phyloP scores from a whole-genome alignment of 306 rosid genomes.

The Prunus kanzakura region DNA sequence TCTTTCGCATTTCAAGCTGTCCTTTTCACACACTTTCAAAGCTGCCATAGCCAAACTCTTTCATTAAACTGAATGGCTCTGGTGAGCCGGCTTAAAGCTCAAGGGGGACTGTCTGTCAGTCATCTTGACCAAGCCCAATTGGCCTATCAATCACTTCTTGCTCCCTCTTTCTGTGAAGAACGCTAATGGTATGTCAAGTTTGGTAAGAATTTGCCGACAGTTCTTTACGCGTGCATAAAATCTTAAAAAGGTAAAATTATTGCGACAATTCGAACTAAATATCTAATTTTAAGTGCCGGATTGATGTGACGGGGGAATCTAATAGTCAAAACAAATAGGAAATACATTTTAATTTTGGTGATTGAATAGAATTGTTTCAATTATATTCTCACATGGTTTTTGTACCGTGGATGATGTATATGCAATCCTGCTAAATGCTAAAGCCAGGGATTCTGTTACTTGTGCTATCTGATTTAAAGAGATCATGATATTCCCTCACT shows the following conservation, averaged over 20 bases:
- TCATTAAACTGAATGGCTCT: not conserved
- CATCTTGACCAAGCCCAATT: not conserved
- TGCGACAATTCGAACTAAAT: too few species aligned
- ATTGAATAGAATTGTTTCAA: not conserved
- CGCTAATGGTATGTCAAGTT: too few species aligned
- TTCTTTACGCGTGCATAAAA: too few species aligned
- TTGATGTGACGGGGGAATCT: too few species aligned
- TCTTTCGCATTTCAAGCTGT: slow-evolving; percentile 14
- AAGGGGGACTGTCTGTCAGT: not conserved
- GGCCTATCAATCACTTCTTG: not conserved
- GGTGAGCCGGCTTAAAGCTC: not conserved
- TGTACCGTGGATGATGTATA: not conserved
- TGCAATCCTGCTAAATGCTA: not conserved
- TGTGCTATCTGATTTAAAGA: not conserved
- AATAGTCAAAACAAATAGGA: not conserved
- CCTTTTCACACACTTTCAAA: slow-evolving; percentile 13
- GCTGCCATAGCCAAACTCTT: not conserved
- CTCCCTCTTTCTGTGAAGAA: not conserved
- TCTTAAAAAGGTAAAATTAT: too few species aligned
- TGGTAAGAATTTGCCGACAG: too few species aligned
- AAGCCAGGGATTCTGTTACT: not conserved
- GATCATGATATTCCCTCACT: not conserved
- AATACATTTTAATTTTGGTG: not conserved
- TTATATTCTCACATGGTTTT: not conserved
- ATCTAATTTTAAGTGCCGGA: too few species aligned